Evolutionary conservation across 495 filamentous ascomycete species (phyloP).

Genomic region (Lophiotrema nucula): DNA sequence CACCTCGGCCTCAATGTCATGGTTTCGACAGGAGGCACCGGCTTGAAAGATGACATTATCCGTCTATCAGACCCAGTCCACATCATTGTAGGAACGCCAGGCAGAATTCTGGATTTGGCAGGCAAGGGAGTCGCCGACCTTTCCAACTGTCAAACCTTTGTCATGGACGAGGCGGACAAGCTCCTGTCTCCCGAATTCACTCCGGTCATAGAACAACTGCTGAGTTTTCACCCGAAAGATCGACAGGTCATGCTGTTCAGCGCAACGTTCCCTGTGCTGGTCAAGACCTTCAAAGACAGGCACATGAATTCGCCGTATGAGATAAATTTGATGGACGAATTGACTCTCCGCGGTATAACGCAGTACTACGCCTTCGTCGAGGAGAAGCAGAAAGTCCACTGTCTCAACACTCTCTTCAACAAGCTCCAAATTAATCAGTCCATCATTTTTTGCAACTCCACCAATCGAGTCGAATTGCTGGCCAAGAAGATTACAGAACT

Average conservation of each 20-base stretch:
- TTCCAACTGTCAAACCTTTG: constrained; percentile 93
- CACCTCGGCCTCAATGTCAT: constrained; percentile 97
- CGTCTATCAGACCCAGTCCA: constrained; percentile 91
- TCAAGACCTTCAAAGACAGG: constrained; percentile 97
- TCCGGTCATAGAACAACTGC: constrained; percentile 90
- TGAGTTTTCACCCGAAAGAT: constrained; percentile 91
- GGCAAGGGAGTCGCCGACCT: constrained; percentile 94
- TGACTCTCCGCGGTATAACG: constrained; percentile 95
- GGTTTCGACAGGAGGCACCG: constrained; percentile 96
- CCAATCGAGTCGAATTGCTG: constrained; percentile 92
- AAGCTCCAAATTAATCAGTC: constrained; percentile 99
- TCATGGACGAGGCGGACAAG: constrained; percentile 99
- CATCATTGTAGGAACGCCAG: constrained; percentile 96
- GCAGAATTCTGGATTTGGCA: constrained; percentile 89
- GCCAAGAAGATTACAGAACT: constrained; percentile 99
- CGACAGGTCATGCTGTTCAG: constrained; percentile 99
- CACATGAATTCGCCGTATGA: constrained; percentile 95
- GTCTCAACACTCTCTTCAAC: constrained; percentile 96
- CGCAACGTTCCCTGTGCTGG: constrained; percentile 92
- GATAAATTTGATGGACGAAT: constrained; percentile 99
- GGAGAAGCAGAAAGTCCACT: constrained; percentile 99
- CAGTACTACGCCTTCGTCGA: constrained; percentile 99
- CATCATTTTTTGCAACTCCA: constrained; percentile 99
- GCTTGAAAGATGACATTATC: constrained; percentile 93
- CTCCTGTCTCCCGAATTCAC: constrained; percentile 95